phyloP scores from a whole-genome alignment of 495 filamentous ascomycete species.

The Geoglossum glabrum region DNA sequence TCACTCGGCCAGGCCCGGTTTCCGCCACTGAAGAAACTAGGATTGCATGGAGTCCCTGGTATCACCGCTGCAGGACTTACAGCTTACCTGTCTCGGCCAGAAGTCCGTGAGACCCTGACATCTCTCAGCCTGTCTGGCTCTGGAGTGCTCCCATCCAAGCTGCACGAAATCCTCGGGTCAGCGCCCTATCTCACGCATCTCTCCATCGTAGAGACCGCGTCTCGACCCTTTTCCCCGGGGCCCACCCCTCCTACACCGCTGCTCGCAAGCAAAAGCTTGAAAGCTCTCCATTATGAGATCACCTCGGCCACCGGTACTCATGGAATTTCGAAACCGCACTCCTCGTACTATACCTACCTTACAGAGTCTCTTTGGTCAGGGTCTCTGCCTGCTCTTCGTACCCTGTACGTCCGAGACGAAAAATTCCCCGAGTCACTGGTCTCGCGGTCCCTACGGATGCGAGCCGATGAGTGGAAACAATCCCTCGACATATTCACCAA shows the following conservation, averaged over 20 bases:
- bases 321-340: slow-evolving; percentile 36
- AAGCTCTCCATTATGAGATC: slow-evolving; percentile 66
- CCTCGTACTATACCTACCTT: slow-evolving; percentile 75
- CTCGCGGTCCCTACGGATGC: slow-evolving; percentile 31
- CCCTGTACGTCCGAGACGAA: slow-evolving; percentile 71
- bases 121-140: slow-evolving; percentile 45
- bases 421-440: slow-evolving; percentile 53
- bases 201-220: slow-evolving; percentile 43
- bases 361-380: slow-evolving; percentile 57
- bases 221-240: slow-evolving; percentile 40
- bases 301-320: slow-evolving; percentile 31
- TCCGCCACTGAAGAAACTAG: slow-evolving; percentile 47
- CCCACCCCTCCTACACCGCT: slow-evolving; percentile 30
- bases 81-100: slow-evolving; percentile 33
- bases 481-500: slow-evolving; percentile 71
- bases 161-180: slow-evolving; percentile 41
- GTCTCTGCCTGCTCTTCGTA: slow-evolving; percentile 45
- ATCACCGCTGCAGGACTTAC: slow-evolving; percentile 51
- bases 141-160: slow-evolving; percentile 38
- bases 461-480: slow-evolving; percentile 29
- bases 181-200: slow-evolving; percentile 43
- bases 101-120: slow-evolving; percentile 30
- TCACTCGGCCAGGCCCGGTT: slow-evolving; percentile 35
- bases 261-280: slow-evolving; percentile 43
- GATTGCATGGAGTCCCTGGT: slow-evolving; percentile 42